Evolutionary conservation across 495 filamentous ascomycete species (phyloP).

Genomic region (Tuber calosporum): DNA sequence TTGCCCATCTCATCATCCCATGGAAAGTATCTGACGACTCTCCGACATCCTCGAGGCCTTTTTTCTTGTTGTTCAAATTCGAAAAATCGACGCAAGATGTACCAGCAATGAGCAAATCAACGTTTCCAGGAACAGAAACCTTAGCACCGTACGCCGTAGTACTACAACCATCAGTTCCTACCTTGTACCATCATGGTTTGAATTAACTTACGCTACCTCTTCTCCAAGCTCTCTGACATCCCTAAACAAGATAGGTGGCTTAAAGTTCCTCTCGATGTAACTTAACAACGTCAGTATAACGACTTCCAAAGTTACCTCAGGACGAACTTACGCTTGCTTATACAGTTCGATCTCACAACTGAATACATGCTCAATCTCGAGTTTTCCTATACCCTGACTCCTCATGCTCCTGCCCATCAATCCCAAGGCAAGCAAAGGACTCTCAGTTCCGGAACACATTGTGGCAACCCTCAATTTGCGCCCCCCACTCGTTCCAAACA

Average conservation of each 20-base stretch:
- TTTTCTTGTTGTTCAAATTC: slow-evolving; percentile 48
- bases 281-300: slow-evolving; percentile 11
- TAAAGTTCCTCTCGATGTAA: slow-evolving; percentile 67
- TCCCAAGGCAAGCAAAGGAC: slow-evolving; percentile 61
- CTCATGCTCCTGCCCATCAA: slow-evolving; percentile 46
- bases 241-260: slow-evolving; percentile 56
- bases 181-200: neutral
- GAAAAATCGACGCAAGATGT: slow-evolving; percentile 75
- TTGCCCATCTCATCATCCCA: slow-evolving; percentile 55
- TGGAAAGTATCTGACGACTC: slow-evolving; percentile 66
- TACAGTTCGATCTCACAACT: slow-evolving; percentile 71
- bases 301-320: neutral
- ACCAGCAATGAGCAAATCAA: slow-evolving; percentile 67
- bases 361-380: slow-evolving; percentile 60
- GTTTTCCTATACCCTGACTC: slow-evolving; percentile 22
- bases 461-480: slow-evolving; percentile 59
- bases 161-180: slow-evolving; percentile 43
- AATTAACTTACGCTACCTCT: slow-evolving; percentile 52
- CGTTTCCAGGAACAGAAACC: slow-evolving; percentile 51
- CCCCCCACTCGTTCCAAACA: slow-evolving; percentile 44
- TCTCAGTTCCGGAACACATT: slow-evolving; percentile 77
- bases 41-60: slow-evolving; percentile 50
- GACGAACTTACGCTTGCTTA: slow-evolving; percentile 59
- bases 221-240: slow-evolving; percentile 59
- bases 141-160: slow-evolving; percentile 64